Percentiles rank a stretch among this genome's conserved stretches.
Evolutionary conservation across 2,329 filamentous ascomycete genomes (phyloP).

Genomic region (Juglanconis sp.): DNA sequence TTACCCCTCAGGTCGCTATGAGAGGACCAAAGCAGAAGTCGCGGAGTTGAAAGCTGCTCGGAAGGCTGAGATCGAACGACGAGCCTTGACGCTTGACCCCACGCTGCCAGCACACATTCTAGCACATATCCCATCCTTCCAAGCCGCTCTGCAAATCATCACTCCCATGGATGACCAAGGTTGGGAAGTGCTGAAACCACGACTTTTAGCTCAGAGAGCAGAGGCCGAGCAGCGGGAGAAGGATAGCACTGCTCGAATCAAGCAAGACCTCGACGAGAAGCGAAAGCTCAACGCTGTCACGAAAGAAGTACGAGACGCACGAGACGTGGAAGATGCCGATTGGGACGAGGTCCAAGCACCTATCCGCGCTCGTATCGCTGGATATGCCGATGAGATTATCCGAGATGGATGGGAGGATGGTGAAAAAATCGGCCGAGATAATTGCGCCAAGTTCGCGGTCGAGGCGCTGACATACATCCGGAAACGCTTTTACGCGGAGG

Average conservation of each 20-base stretch:
- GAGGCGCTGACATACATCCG: constrained; percentile 68
- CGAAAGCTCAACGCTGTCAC: constrained; percentile 26
- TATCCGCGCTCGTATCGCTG: constrained; percentile 60
- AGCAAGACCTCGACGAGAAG: constrained; percentile 17
- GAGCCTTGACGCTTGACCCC: constrained; percentile 63
- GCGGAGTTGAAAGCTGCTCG: constrained; percentile 62
- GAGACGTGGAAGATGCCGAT: constrained; percentile 62
- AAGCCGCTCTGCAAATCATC: constrained; percentile 68
- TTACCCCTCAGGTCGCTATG: constrained; percentile 28
- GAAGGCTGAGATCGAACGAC: constrained; percentile 67
- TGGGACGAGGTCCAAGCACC: constrained; percentile 71
- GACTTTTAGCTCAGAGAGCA: constrained; percentile 62
- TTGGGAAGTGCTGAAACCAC: constrained; percentile 67
- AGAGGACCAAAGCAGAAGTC: constrained; percentile 60
- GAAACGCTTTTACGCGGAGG: constrained; percentile 61
- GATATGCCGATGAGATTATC: constrained; percentile 69
- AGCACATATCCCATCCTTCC: constrained; percentile 69
- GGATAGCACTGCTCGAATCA: constrained; percentile 26
- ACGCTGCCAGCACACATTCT: constrained; percentile 62
- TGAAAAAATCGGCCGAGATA: constrained; percentile 60
- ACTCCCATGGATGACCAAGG: constrained; percentile 64
- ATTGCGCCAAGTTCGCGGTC: constrained; percentile 65
- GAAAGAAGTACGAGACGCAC: constrained; percentile 53
- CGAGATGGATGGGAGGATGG: constrained; percentile 62
- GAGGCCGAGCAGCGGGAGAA: constrained; percentile 60